These are phyloP conservation scores for Paragyromitra xinjiangensis DNA, from an alignment of 495 filamentous ascomycete genomes.

Conservation along the genomic window DNA sequence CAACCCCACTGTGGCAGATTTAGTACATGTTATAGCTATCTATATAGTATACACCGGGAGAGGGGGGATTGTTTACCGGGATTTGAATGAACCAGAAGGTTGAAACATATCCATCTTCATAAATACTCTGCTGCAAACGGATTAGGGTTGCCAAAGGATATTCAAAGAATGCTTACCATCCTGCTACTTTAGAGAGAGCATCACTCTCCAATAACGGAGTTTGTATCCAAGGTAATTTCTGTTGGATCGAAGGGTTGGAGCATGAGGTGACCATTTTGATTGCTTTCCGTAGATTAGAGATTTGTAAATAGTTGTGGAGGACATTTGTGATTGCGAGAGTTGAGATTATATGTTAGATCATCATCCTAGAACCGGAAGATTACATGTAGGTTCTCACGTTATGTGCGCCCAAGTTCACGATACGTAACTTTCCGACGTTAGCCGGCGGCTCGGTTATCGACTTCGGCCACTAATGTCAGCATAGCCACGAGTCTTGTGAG, in stretches of 20 bases:
- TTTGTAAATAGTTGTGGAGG: conserved; percentile 7
- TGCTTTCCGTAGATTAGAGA: not conserved
- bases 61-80: conserved; percentile 65
- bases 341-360: conserved; percentile 27
- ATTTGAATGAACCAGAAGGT: conserved; percentile 95
- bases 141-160: conserved; percentile 7
- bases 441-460: conserved; percentile 35
- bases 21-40: not conserved
- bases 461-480: conserved; percentile 12
- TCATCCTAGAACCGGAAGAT: not conserved
- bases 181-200: conserved; percentile 70
- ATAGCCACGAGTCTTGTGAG: conserved; percentile 14
- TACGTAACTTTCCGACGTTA: conserved; percentile 48
- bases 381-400: not conserved
- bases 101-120: conserved; percentile 95
- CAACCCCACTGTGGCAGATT: conserved; percentile 69
- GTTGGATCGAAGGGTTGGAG: conserved; percentile 29
- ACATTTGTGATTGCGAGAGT: not conserved
- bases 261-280: conserved; percentile 46
- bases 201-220: conserved; percentile 72
- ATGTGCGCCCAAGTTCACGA: not conserved
- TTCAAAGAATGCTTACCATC: conserved; percentile 64
- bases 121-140: conserved; percentile 70
- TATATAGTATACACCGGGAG: not conserved
- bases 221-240: conserved; percentile 55